These are phyloP conservation scores for Endoconidiophora laricicola DNA, from an alignment of 2,329 filamentous ascomycete species.

Conservation along the genomic window DNA sequence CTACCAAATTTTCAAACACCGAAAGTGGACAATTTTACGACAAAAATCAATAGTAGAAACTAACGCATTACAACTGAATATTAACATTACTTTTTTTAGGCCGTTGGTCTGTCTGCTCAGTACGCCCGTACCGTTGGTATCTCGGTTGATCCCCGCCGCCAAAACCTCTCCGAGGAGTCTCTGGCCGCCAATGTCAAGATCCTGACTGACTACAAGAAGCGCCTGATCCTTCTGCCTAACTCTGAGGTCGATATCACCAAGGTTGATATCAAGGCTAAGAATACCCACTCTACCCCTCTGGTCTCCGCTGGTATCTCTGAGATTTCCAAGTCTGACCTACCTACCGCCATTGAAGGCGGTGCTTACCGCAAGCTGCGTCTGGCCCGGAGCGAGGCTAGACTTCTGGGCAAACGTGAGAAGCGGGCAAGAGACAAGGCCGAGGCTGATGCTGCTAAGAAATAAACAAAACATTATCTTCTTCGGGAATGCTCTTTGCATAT, in stretches of 20 bases:
- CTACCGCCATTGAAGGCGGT: conserved; percentile 59
- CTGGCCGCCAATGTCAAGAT: conserved; percentile 90
- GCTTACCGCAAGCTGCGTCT: conserved; percentile 77
- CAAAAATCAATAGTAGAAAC: too few relatives aligned
- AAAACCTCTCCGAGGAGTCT: conserved; percentile 93
- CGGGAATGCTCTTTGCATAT: conserved; percentile 5
- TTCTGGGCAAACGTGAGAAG: conserved; percentile 80
- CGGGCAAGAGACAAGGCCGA: conserved; percentile 75
- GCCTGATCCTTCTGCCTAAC: conserved; percentile 92
- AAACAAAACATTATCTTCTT: conserved; percentile 31
- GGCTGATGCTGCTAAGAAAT: conserved; percentile 76
- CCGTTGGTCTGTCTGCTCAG: conserved; percentile 87
- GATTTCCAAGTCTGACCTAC: conserved; percentile 70
- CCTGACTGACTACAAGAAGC: conserved; percentile 93
- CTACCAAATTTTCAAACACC: neutral
- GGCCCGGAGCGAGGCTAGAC: conserved; percentile 67
- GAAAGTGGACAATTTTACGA: neutral
- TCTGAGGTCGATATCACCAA: conserved; percentile 57
- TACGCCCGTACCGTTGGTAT: conserved; percentile 94
- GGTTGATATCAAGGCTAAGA: conserved; percentile 35
- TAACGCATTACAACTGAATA: conserved; percentile 19
- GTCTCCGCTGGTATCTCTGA: conserved; percentile 53
- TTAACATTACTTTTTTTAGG: conserved; percentile 37
- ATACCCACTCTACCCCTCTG: conserved; percentile 47
- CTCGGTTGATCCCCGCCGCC: conserved; percentile 85